Evolutionary conservation across 306 rosid species (phyloP).

Genomic region (Astragalus membranaceus): DNA sequence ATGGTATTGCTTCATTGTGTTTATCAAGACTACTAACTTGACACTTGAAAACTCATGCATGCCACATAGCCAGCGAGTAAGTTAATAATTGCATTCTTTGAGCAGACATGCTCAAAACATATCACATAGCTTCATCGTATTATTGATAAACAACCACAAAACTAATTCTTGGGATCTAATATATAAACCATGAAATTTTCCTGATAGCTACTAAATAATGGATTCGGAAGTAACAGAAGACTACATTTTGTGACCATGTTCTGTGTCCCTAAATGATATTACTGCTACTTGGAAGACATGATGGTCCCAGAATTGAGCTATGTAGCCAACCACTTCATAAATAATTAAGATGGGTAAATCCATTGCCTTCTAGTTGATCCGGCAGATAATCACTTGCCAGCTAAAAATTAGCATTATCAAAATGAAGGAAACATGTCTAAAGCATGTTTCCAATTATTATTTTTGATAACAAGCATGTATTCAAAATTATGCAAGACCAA

Average conservation of each 20-base stretch:
- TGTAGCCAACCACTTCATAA: neutral
- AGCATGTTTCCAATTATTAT: neutral
- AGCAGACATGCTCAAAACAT: conserved; percentile 9
- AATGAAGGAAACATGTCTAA: neutral
- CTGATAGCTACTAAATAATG: neutral
- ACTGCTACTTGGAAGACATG: neutral
- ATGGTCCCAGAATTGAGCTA: neutral
- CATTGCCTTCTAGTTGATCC: neutral
- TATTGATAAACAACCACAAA: neutral
- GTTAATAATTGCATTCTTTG: neutral
- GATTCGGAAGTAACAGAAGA: neutral
- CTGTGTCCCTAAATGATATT: neutral
- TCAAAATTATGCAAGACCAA: neutral
- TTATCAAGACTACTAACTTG: neutral
- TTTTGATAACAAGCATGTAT: too few species aligned
- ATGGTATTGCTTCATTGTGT: neutral
- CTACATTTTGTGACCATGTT: neutral
- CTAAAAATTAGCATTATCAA: neutral
- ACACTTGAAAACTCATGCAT: neutral
- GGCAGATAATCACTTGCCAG: neutral
- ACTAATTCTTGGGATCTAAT: neutral
- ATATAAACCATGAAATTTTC: neutral
- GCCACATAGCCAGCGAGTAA: too few species aligned
- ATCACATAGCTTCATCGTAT: neutral
- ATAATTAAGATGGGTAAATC: too few species aligned